Conservation (phyloP, 2,329 filamentous ascomycete species). For the Fusarium acutatum region DNA sequence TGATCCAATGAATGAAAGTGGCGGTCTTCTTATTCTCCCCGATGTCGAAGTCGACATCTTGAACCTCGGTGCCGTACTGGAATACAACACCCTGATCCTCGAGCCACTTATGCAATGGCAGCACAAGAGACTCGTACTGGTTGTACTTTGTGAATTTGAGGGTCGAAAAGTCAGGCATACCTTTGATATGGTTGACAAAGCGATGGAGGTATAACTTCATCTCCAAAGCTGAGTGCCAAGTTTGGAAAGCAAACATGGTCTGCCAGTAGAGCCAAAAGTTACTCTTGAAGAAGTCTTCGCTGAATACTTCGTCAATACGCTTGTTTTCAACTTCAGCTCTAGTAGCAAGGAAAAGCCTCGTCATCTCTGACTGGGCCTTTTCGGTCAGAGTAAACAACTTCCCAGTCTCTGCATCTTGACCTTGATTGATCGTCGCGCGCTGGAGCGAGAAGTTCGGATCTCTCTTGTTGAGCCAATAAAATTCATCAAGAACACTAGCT, state of each 20-base stretch:
- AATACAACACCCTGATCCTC: neutral
- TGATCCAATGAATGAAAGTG: neutral
- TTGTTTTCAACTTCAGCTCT: neutral
- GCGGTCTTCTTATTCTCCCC: neutral
- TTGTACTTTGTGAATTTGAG: neutral
- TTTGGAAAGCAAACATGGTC: constrained; percentile 4
- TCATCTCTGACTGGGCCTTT: neutral
- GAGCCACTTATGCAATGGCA: neutral
- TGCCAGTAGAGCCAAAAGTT: constrained; percentile 6
- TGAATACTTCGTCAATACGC: neutral
- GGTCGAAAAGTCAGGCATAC: constrained; percentile 1
- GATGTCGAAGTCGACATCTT: neutral
- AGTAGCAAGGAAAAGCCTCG: neutral
- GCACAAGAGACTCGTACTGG: neutral
- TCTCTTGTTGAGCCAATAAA: constrained; percentile 1
- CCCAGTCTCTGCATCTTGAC: neutral
- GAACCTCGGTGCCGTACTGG: neutral
- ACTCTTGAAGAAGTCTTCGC: neutral
- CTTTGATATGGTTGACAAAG: neutral
- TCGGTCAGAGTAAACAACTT: neutral
- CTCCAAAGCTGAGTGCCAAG: neutral
- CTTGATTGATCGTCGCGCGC: neutral
- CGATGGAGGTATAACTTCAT: neutral
- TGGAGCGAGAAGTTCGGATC: neutral
- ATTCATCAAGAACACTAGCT: neutral